phyloP scores from a whole-genome alignment of 108 stramenopile genomes.

The Seminavis robusta region DNA sequence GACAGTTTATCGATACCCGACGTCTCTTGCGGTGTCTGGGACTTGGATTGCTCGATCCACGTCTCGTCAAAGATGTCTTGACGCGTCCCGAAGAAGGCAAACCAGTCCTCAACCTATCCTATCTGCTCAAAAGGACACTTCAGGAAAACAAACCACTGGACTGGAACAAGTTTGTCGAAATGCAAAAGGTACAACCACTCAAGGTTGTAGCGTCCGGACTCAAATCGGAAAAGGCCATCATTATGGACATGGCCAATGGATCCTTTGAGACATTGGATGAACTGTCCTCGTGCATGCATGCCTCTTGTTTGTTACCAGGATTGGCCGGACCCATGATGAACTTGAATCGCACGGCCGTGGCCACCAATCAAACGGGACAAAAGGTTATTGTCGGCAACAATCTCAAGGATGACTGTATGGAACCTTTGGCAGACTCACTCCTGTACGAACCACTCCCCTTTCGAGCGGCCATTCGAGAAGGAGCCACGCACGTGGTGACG shows the following conservation, averaged over 20 bases:
- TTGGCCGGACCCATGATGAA: conserved; percentile 92
- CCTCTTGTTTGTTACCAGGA: conserved; percentile 91
- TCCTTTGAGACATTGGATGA: conserved; percentile 74
- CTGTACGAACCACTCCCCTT: conserved; percentile 91
- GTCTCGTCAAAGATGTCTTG: conserved; percentile 74
- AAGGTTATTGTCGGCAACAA: conserved; percentile 55
- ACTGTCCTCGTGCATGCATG: conserved; percentile 83
- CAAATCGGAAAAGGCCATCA: conserved; percentile 59
- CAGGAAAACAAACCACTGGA: conserved; percentile 86
- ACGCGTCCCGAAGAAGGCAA: conserved; percentile 64
- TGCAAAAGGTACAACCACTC: conserved; percentile 82
- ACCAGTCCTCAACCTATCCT: conserved; percentile 88
- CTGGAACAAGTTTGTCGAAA: conserved; percentile 82
- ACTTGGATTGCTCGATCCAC: conserved; percentile 81
- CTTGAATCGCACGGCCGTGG: conserved; percentile 12
- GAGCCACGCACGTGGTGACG: conserved; percentile 89
- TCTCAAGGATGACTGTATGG: conserved; percentile 32
- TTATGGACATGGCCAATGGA: conserved; percentile 75
- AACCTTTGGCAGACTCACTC: conserved; percentile 91
- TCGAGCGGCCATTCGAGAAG: conserved; percentile 77
- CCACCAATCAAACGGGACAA: conserved; percentile 14
- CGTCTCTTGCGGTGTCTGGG: conserved; percentile 81
- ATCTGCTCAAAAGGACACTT: conserved; percentile 75
- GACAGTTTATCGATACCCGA: conserved; percentile 84
- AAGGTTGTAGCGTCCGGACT: conserved; percentile 88